Base-by-base conservation (phyloP, 1,284 basidiomycete genomes). In the Cerioporus squamosus region DNA sequence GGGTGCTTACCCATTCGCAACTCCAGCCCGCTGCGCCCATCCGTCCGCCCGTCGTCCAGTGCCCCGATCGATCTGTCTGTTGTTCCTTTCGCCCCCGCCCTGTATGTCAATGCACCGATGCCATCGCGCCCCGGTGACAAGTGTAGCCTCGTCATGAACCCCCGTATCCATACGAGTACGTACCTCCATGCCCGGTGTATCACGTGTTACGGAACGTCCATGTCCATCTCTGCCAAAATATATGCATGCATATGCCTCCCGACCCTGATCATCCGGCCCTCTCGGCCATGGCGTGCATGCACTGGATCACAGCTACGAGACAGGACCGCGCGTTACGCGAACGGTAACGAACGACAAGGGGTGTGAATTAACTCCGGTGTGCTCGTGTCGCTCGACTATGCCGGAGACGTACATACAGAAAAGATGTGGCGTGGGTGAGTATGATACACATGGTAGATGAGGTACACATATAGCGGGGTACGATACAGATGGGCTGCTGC, bases 41-140 rank as follows among this genome's bases (percentile, higher is more conserved):
- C 26, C 51, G 29, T 47, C 26, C 31, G 45, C 45, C 9, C 20
- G 33, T 45, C 23, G 26, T 29, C 17, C 20, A 20, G 20, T 17
- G 49, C 42, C 55, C 38, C 47, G 52, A 63, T 58, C 44, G 50
- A 55, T 57, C 57, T 55, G 48, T 55, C 55, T 45, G 18, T 47
- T 55, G 58, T 60, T 36, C 38, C n/a, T 22, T 44, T 39, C 50
- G 22, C 23, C 39, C 39, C 26, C n/a, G 43, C 22, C 43, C n/a
- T 20, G 31, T 54, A 39, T 40, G 29, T 48, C 44, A 7, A 17
- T 51, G 45, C 6, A 36, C 33, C 33, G 29, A 48, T 46, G 53
- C 53, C 45, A 42, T 48, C 53, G 33, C 38, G 36, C 33, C 33
- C 9, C 29, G 29, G 22, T 39, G 44, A 26, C 29, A 22, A 20